These are phyloP conservation scores for Clitoria ternatea DNA, from an alignment of 306 rosid species.

Conservation along the genomic window DNA sequence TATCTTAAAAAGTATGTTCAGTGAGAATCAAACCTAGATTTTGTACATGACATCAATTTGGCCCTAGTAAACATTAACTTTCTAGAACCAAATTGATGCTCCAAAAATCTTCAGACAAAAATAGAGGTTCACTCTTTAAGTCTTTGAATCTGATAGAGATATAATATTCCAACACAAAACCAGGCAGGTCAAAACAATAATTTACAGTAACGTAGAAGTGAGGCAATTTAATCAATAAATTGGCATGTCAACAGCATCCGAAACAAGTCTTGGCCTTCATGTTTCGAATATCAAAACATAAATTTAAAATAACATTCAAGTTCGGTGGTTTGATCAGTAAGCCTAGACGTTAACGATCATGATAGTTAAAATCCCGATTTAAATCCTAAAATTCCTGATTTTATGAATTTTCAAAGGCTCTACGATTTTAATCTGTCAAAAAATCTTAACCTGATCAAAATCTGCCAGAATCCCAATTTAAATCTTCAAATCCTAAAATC, in stretches of 20 bases:
- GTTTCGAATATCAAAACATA: background rate
- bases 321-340: background rate
- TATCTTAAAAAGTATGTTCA: too few relatives aligned
- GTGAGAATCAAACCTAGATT: too few relatives aligned
- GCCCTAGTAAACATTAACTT: background rate
- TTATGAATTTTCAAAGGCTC: too few relatives aligned
- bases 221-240: background rate
- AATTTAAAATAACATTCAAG: background rate
- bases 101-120: background rate
- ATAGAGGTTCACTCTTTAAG: background rate
- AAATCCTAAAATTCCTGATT: too few relatives aligned
- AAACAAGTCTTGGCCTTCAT: background rate
- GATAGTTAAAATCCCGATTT: too few relatives aligned
- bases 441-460: too few relatives aligned
- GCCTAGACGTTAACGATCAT: background rate
- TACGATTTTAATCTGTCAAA: too few relatives aligned
- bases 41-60: background rate
- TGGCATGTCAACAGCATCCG: background rate
- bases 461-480: too few relatives aligned
- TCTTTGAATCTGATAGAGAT: background rate
- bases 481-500: too few relatives aligned
- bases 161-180: background rate
- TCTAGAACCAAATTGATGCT: background rate
- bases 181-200: background rate
- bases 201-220: too few relatives aligned